Evolutionary conservation across 139 green algal genomes (phyloP).

Genomic region (Tetradesmus obliquus): DNA sequence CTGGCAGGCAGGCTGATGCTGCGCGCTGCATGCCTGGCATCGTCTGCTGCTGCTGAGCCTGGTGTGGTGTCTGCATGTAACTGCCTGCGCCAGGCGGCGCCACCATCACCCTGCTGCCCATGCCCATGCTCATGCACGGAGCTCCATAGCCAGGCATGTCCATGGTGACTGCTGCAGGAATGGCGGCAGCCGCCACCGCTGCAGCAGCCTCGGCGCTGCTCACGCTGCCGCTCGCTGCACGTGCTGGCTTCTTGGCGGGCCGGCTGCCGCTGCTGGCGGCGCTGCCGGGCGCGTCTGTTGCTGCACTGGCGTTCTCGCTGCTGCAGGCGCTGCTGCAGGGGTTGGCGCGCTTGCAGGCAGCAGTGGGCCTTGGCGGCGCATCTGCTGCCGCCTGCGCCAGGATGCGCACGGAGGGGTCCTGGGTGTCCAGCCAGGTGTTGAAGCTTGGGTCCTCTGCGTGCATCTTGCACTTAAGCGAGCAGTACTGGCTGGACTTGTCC

Average conservation of each 20-base stretch:
- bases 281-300: not conserved
- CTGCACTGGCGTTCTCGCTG: not conserved
- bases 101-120: conserved; percentile 7
- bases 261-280: not conserved
- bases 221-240: not conserved
- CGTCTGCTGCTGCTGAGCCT: not conserved
- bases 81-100: not conserved
- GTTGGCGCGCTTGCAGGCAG: conserved; percentile 35
- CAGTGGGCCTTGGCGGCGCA: conserved; percentile 40
- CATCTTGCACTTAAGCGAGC: conserved; percentile 45
- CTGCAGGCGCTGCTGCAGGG: conserved; percentile 21
- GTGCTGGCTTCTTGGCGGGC: not conserved
- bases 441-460: conserved; percentile 43
- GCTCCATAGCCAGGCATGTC: not conserved
- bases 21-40: conserved; percentile 1
- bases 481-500: conserved; percentile 48
- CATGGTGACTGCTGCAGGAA: not conserved
- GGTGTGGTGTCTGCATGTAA: not conserved
- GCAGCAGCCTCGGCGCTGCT: not conserved
- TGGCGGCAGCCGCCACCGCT: not conserved
- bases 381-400: conserved; percentile 29
- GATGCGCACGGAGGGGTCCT: conserved; percentile 40
- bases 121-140: not conserved
- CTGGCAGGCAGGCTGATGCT: not conserved
- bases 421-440: conserved; percentile 29